Conservation (phyloP, 768 basidiomycete genomes). For the Lanmaoa rubissima region DNA sequence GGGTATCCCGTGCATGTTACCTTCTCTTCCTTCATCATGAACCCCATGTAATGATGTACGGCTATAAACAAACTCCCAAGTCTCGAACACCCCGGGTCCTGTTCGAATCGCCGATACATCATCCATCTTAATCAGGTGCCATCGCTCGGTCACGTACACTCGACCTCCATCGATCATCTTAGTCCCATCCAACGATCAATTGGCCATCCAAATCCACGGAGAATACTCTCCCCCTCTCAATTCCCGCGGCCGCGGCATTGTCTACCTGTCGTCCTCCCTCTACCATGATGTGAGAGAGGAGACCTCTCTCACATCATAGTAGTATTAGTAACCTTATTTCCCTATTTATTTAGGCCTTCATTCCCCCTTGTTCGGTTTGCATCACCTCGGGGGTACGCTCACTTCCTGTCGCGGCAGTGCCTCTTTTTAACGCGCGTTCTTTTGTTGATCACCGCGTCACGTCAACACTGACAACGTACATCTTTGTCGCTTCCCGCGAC, state of each 20-base stretch:
- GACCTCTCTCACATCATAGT: neutral
- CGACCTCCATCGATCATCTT: neutral
- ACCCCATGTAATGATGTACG: neutral
- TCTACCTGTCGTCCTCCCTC: neutral
- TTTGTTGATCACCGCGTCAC: constrained; percentile 15
- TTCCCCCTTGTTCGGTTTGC: neutral
- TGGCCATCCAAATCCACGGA: neutral
- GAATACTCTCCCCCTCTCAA: neutral
- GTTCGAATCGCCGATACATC: neutral
- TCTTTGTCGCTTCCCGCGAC: constrained; percentile 4
- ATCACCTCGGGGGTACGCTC: constrained; percentile 7
- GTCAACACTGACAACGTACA: constrained; percentile 2
- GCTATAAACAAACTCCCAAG: neutral
- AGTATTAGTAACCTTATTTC: neutral
- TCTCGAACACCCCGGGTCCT: neutral
- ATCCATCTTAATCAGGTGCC: neutral
- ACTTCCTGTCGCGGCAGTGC: constrained; percentile 4
- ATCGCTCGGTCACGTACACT: neutral
- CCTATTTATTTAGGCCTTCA: neutral
- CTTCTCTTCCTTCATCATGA: neutral
- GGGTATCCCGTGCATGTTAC: constrained; percentile 2
- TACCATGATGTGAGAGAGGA: too few species aligned
- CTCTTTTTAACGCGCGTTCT: constrained; percentile 3
- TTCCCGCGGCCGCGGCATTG: constrained; percentile 6
- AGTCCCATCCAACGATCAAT: neutral